Evolutionary conservation across 164 flowering plant genomes (phyloP), one percentile per base, ranked within the genome.

Genomic region (Magnolia changhungtana): DNA sequence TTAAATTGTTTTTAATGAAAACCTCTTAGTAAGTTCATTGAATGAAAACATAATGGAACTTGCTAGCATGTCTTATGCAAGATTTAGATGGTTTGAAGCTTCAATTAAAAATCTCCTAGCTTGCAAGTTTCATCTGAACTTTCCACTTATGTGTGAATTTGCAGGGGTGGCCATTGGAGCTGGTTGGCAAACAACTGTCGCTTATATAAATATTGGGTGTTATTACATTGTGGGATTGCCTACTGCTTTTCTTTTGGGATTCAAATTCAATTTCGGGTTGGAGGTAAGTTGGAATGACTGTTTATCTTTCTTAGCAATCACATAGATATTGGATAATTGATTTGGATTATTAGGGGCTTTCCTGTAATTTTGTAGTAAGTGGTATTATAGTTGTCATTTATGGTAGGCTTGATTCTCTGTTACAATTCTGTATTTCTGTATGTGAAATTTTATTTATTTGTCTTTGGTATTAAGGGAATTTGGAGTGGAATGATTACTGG

Each of bases 141-240:
- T 37, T 37, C 45, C 45, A 37, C 45, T 37, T 3, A 37, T 37
- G 45, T 5, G 45, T 37, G 45, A 37, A 37, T 37, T 37, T 37
- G 45, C 82, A 92, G 94, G 93, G 31, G 93, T 89, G 69, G 93
- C 97, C 5, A 77, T 90, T 69, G 93, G 94, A 75, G 94, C 93
- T 45, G 94, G 94, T 76, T 92, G 94, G 94, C 92, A 90, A 83
- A 82, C 87, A 10, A 45, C 71, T 8, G 90, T 92, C 8, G 93
- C 94, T 13, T 89, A 86, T 73, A 84, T 90, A 45, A 90, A 88
- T 78, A 78, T 90, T 72, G 90, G 69, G 0, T 88, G 93, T 75
- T 92, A 92, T 78, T 90, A 88, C 63, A 1, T 88, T 0, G 77
- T 89, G 73, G 94, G 93, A 13, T 31, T 90, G 71, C 89, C 94